Percentiles rank a stretch among this genome's conserved stretches.
Conservation (phyloP, 495 filamentous ascomycete genomes). For the Mycothermus thermophilus region DNA sequence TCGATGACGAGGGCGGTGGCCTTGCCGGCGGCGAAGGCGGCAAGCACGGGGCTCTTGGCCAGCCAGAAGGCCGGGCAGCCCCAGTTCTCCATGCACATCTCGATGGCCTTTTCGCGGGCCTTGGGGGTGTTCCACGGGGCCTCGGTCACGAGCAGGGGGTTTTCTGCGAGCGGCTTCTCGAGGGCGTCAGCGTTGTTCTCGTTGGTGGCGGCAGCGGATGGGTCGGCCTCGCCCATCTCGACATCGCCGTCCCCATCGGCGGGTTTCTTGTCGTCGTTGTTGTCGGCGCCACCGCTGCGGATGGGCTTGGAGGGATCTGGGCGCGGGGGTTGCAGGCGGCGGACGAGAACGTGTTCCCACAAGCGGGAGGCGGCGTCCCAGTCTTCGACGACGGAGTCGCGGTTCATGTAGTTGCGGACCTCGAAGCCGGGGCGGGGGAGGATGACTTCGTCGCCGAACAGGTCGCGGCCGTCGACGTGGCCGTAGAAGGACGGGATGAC, state of each 20-base stretch:
- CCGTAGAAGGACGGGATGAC: slow-evolving; percentile 77
- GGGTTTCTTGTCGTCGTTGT: slow-evolving; percentile 28
- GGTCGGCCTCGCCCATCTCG: slow-evolving; percentile 36
- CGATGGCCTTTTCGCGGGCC: slow-evolving; percentile 78
- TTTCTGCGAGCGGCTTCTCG: slow-evolving; percentile 74
- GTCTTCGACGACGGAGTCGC: slow-evolving; percentile 85
- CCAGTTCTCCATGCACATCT: slow-evolving; percentile 92
- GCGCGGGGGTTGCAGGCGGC: slow-evolving; percentile 62
- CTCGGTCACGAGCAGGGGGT: slow-evolving; percentile 87
- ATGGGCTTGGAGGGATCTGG: slow-evolving; percentile 49
- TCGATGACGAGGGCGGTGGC: slow-evolving; percentile 84
- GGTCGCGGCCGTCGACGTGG: slow-evolving; percentile 38
- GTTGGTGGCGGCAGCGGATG: no score
- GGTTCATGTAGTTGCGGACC: slow-evolving; percentile 76
- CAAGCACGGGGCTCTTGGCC: slow-evolving; percentile 42
- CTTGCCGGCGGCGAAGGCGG: slow-evolving; percentile 77
- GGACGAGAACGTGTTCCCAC: slow-evolving; percentile 62
- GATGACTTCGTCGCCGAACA: slow-evolving; percentile 81
- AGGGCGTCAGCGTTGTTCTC: slow-evolving; percentile 41
- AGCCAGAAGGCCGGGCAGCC: slow-evolving; percentile 88
- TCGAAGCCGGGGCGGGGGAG: slow-evolving; percentile 61
- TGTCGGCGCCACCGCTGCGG: slow-evolving; percentile 62
- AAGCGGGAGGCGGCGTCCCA: slow-evolving; percentile 84
- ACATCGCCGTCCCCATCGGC: slow-evolving; percentile 44
- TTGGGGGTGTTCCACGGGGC: slow-evolving; percentile 82